phyloP scores from a whole-genome alignment of 1,284 basidiomycete species.

The Ustilago sp. region DNA sequence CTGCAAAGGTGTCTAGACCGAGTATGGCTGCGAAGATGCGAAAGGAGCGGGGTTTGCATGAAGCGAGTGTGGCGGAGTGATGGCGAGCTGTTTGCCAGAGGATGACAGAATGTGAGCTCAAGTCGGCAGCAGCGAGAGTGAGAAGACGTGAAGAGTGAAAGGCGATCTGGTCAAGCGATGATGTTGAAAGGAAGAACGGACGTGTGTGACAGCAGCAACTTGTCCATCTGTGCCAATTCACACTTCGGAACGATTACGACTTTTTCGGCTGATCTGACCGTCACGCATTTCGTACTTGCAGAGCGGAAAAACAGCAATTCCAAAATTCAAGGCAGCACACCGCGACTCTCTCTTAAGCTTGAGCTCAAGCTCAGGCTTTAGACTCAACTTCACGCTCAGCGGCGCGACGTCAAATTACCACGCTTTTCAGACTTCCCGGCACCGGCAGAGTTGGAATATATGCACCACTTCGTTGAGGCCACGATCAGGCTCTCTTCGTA shows the following conservation, averaged over 20 bases:
- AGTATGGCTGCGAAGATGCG: conserved; percentile 32
- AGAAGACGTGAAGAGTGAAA: neutral
- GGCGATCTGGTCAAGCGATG: neutral
- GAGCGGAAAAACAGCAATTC: neutral
- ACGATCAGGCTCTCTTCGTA: no score
- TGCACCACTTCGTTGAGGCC: no score
- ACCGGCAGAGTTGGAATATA: neutral
- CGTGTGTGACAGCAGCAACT: neutral
- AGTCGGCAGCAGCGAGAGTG: neutral
- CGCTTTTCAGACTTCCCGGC: neutral
- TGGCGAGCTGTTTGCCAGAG: neutral
- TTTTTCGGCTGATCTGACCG: conserved; percentile 13
- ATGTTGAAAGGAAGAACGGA: conserved; percentile 4
- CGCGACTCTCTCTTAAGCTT: neutral
- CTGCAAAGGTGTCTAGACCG: conserved; percentile 21
- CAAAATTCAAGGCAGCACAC: neutral
- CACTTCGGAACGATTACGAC: conserved; percentile 1
- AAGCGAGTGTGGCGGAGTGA: neutral
- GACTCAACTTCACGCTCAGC: neutral
- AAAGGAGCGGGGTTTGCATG: neutral
- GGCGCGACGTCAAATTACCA: neutral
- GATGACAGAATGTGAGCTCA: neutral
- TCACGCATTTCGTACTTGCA: neutral
- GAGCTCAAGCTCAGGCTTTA: neutral
- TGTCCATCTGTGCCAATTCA: conserved; percentile 7